Percentiles rank a stretch among this genome's conserved stretches.
Conservation (phyloP, 225 moss, liverwort and hornwort genomes). For the Antitrichia curtipendula region DNA sequence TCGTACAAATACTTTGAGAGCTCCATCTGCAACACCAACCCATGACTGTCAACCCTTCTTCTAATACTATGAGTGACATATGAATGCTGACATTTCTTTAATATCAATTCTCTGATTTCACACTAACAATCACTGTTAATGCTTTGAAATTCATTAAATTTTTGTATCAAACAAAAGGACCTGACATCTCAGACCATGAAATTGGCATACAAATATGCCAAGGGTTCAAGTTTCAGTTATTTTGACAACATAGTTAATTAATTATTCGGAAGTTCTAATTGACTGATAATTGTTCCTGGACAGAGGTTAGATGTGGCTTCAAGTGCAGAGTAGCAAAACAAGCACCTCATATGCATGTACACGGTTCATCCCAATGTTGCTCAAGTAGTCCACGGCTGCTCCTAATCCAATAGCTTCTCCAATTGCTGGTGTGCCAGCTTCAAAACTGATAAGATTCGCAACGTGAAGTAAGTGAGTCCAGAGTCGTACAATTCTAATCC, state of each 20-base stretch:
- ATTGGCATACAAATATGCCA: neutral
- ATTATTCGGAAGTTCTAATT: neutral
- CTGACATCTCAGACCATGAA: neutral
- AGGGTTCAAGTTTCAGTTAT: neutral
- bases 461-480: no score
- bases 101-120: no score
- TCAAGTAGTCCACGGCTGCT: constrained; percentile 68
- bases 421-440: constrained; percentile 91
- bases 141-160: no score
- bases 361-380: constrained; percentile 64
- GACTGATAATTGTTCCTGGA: neutral
- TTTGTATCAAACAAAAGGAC: neutral
- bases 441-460: constrained; percentile 36
- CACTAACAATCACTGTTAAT: neutral
- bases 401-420: constrained; percentile 81
- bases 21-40: constrained; percentile 38
- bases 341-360: constrained; percentile 78
- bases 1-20: constrained; percentile 66
- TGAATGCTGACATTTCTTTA: neutral
- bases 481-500: neutral
- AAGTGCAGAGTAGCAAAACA: neutral
- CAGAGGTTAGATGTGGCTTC: neutral
- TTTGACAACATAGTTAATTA: neutral
- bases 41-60: neutral
- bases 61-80: neutral